Evolutionary conservation across 768 basidiomycete genomes (phyloP).

Genomic region (Dentipellis fragilis): DNA sequence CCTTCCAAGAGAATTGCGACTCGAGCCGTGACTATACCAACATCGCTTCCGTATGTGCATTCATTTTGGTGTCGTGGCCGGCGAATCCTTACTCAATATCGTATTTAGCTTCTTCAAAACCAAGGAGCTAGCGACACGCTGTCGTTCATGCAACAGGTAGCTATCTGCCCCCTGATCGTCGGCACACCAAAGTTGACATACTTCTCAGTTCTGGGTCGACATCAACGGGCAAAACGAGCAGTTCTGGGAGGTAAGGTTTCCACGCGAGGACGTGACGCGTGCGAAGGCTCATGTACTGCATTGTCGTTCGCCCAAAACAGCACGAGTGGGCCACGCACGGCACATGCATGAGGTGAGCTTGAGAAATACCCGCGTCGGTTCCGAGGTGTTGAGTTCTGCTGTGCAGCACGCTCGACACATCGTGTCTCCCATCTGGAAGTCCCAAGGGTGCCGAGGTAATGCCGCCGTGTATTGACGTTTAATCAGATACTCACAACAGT

Average conservation of each 20-base stretch:
- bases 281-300: not conserved
- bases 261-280: too few relatives aligned
- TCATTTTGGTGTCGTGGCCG: not conserved
- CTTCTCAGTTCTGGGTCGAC: conserved; percentile 51
- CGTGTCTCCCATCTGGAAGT: conserved; percentile 53
- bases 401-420: conserved; percentile 44
- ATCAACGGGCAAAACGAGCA: conserved; percentile 46
- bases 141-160: conserved; percentile 38
- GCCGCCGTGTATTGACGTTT: not conserved
- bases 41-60: conserved; percentile 27
- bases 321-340: conserved; percentile 70
- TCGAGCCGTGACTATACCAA: conserved; percentile 34
- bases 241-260: conserved; percentile 53
- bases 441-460: conserved; percentile 49
- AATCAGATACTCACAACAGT: not conserved
- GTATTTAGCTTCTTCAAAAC: conserved; percentile 38
- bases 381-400: not conserved
- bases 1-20: conserved; percentile 26
- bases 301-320: conserved; percentile 20
- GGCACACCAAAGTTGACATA: not conserved
- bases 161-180: not conserved
- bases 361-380: not conserved
- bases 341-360: conserved; percentile 27
- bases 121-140: conserved; percentile 52
- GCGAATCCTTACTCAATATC: not conserved